Conservation (phyloP, 179 eudicot species). For the Sideroxylon spinosum region DNA sequence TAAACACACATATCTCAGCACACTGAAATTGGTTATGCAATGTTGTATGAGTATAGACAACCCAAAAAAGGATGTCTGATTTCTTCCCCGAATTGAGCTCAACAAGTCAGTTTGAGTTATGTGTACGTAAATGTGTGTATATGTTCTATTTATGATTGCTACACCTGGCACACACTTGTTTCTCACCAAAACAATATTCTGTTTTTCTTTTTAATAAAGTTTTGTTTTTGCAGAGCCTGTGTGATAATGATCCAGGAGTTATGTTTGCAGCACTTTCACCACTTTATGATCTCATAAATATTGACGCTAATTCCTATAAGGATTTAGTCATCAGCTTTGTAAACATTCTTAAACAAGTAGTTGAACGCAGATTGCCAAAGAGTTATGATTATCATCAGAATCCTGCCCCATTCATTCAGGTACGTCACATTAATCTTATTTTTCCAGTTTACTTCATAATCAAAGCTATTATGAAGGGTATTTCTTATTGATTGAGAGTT, state of each 20-base stretch:
- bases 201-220: not conserved
- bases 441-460: no score
- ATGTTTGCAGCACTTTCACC: conserved; percentile 97
- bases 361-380: conserved; percentile 89
- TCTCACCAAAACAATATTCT: no score
- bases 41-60: not conserved
- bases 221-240: conserved; percentile 61
- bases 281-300: conserved; percentile 65
- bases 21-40: no score
- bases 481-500: no score
- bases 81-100: not conserved
- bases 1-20: not conserved
- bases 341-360: conserved; percentile 90
- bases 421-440: conserved; percentile 7
- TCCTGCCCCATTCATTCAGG: conserved; percentile 99
- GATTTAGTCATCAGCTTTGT: conserved; percentile 90
- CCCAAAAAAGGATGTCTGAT: not conserved
- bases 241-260: conserved; percentile 97
- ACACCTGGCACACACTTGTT: no score
- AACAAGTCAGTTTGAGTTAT: not conserved
- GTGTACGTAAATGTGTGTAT: not conserved
- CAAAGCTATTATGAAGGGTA: no score
- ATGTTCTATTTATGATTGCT: not conserved
- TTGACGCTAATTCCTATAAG: conserved; percentile 69
- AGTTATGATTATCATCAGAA: conserved; percentile 96